Evolutionary conservation across 2,329 filamentous ascomycete species (phyloP).

Genomic region (Chaetomiaceae sp.): DNA sequence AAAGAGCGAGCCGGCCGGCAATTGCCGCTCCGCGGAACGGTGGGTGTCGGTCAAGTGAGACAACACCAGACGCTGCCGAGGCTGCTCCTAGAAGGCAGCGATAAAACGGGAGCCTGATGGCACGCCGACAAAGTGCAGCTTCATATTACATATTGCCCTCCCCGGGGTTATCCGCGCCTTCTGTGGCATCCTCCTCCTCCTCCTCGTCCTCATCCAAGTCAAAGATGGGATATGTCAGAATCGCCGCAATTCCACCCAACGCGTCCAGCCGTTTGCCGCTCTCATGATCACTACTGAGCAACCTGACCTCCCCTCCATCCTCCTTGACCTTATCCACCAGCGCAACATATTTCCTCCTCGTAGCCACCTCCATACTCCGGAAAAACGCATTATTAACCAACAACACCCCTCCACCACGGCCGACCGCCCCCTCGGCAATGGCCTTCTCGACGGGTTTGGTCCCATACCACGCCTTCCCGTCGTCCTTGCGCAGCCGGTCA

Average conservation of each 20-base stretch:
- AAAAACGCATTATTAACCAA: slow-evolving; percentile 87
- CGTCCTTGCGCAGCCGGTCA: slow-evolving; percentile 72
- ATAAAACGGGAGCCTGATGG: neutral
- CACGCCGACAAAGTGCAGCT: neutral
- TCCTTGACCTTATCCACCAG: slow-evolving; percentile 85
- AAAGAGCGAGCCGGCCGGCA: no score
- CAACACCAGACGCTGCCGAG: no score
- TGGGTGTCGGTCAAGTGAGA: no score
- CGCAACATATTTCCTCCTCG: slow-evolving; percentile 73
- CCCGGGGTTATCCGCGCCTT: slow-evolving; percentile 3
- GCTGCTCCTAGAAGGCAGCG: no score
- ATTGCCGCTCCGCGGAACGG: no score
- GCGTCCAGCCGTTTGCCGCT: slow-evolving; percentile 82
- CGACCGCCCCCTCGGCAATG: slow-evolving; percentile 82
- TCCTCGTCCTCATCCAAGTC: slow-evolving; percentile 71
- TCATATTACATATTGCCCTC: slow-evolving; percentile 29
- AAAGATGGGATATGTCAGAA: slow-evolving; percentile 81
- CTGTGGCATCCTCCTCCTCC: slow-evolving; percentile 34
- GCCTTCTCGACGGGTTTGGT: slow-evolving; percentile 75
- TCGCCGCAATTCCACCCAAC: slow-evolving; percentile 81
- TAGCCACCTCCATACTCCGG: slow-evolving; percentile 71
- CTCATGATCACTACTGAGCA: slow-evolving; percentile 92
- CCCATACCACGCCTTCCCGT: slow-evolving; percentile 89
- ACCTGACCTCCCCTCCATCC: slow-evolving; percentile 78
- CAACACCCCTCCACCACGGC: slow-evolving; percentile 76